Conservation (phyloP, 2,329 filamentous ascomycete species). For the Aureobasidium musti region DNA sequence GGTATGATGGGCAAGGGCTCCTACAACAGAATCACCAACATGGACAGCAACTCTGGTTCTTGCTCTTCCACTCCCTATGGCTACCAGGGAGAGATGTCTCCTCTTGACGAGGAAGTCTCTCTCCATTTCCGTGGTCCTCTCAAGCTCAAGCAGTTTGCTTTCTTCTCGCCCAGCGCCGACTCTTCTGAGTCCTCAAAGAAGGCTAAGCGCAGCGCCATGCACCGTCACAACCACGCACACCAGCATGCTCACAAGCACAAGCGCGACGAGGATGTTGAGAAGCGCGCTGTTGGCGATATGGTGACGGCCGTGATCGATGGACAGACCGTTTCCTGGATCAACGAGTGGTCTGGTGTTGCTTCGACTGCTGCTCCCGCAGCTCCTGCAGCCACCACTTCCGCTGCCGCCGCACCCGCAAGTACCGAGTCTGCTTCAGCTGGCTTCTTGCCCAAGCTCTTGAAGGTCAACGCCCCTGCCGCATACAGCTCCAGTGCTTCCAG, state of each 20-base stretch:
- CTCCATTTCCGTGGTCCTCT: conserved; percentile 72
- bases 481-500: conserved; percentile 18
- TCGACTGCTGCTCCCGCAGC: conserved; percentile 34
- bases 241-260: conserved; percentile 51
- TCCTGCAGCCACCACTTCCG: conserved; percentile 29
- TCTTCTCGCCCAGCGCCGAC: conserved; percentile 59
- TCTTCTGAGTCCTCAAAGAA: conserved; percentile 43
- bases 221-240: conserved; percentile 42
- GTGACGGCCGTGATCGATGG: conserved; percentile 63
- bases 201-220: conserved; percentile 37
- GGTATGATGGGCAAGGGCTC: conserved; percentile 50
- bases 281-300: conserved; percentile 53
- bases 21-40: conserved; percentile 65
- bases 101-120: conserved; percentile 70
- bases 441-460: conserved; percentile 26
- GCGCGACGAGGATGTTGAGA: conserved; percentile 47
- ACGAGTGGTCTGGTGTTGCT: conserved; percentile 53
- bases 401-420: conserved; percentile 31
- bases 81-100: conserved; percentile 65
- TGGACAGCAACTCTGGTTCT: conserved; percentile 57
- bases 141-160: conserved; percentile 66
- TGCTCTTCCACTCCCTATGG: conserved; percentile 57
- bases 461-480: conserved; percentile 13
- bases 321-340: conserved; percentile 59
- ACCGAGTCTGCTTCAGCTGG: conserved; percentile 33